Evolutionary conservation across 2,329 filamentous ascomycete species (phyloP), one percentile per base, ranked within the genome.

Genomic region (Delphinella strobiligena): DNA sequence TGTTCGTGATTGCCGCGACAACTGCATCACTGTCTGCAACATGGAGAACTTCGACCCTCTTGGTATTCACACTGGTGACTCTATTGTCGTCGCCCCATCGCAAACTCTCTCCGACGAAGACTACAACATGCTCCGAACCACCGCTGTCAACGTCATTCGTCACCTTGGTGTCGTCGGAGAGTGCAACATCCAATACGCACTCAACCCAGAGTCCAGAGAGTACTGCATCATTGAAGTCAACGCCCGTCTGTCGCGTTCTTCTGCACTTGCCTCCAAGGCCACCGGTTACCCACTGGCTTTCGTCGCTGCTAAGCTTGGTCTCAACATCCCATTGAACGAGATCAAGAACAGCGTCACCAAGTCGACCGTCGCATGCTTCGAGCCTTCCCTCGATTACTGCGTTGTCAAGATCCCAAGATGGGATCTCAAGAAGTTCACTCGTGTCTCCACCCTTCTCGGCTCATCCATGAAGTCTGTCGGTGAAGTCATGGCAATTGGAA

Each of bases 161-260:
- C 91, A 98, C 61, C 76, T 98, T 17, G 91, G 91, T 36, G 91
- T 98, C 42, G 88, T 98, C 36, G 91, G 91, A 60, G 91, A 98
- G 66, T 98, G 91, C 67, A 98, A 98, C 64, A 95, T 98, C 46
- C 91, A 98, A 61, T 98, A 96, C 55, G 91, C 91, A 4, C 68
- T 98, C 39, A 95, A 98, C 66, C 91, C 91, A 2, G 85, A 88
- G 61, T 95, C 88, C 1, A 80, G 75, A 58, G 91, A 98, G 59
- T 98, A 95, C 68, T 95, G 91, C 71, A 95, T 98, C 50, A 98
- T 98, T 56, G 91, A 98, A 62, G 91, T 98, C 67, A 98, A 98
- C 55, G 91, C 89, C 36, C 82, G 89, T 72, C 69, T 98, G 43
- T 98, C 89, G 37, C 75, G 91, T 64, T 98, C 89, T 36, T 98